phyloP scores from a whole-genome alignment of 805 yeast species.

The Yarrowia sp. region DNA sequence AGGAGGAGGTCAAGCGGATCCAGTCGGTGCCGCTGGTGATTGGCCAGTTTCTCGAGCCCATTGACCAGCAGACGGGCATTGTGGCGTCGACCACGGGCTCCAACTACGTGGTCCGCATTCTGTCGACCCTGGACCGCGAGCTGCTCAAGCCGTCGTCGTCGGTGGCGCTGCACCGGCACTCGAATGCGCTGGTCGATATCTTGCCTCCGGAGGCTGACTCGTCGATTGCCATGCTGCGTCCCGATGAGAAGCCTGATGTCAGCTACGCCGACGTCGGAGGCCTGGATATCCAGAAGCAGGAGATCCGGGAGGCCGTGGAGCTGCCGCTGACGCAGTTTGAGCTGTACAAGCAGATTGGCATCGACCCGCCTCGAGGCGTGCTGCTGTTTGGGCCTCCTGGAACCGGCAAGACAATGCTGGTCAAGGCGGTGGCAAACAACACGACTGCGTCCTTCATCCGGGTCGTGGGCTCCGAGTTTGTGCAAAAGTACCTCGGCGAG shows the following conservation, averaged over 20 bases:
- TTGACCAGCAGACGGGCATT: slow-evolving; percentile 94
- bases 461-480: slow-evolving; percentile 97
- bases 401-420: slow-evolving; percentile 98
- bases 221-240: slow-evolving; percentile 91
- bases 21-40: slow-evolving; percentile 97
- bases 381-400: slow-evolving; percentile 99
- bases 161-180: slow-evolving; percentile 97
- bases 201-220: slow-evolving; percentile 99
- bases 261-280: slow-evolving; percentile 99
- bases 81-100: slow-evolving; percentile 98
- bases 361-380: slow-evolving; percentile 99
- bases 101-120: slow-evolving; percentile 92
- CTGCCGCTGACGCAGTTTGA: slow-evolving; percentile 95
- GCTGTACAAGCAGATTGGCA: slow-evolving; percentile 95
- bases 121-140: slow-evolving; percentile 94
- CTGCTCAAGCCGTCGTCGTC: slow-evolving; percentile 92
- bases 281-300: slow-evolving; percentile 98
- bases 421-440: slow-evolving; percentile 97
- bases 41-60: slow-evolving; percentile 97
- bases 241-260: slow-evolving; percentile 93
- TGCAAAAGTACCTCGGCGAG: slow-evolving; percentile 97
- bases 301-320: slow-evolving; percentile 97
- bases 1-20: slow-evolving; percentile 97
- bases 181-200: slow-evolving; percentile 96
- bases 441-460: slow-evolving; percentile 96